A percentile compares a stretch with the other conserved stretches of the same genome.
These are phyloP conservation scores for Alloteropsis semialata DNA, from an alignment of 176 grass and related monocot genomes.

Conservation along the genomic window DNA sequence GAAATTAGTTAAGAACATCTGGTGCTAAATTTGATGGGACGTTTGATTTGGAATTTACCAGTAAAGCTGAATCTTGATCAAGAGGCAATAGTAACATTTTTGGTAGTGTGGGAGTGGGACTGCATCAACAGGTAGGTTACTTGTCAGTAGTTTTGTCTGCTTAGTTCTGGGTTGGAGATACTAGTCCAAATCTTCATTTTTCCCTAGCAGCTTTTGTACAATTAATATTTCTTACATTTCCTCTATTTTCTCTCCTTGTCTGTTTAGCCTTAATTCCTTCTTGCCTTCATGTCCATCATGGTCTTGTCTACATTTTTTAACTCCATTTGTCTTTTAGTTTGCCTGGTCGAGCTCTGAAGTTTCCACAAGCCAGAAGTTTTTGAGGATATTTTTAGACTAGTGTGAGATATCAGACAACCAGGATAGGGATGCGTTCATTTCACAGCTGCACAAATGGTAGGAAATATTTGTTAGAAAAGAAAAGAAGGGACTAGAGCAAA, in stretches of 20 bases:
- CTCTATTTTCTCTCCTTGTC: not conserved
- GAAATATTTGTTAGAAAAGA: not conserved
- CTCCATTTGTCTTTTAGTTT: conserved; percentile 1
- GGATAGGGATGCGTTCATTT: not conserved
- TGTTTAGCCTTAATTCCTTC: not conserved
- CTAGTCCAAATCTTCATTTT: not conserved
- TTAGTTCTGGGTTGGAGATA: not conserved
- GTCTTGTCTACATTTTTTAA: conserved; percentile 9
- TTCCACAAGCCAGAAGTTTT: not conserved
- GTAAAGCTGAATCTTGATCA: not conserved
- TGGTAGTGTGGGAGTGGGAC: not conserved
- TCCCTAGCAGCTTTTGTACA: not conserved
- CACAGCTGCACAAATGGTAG: not conserved
- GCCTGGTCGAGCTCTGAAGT: not conserved
- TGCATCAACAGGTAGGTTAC: not conserved
- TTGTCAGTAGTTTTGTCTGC: not conserved
- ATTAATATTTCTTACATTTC: not conserved
- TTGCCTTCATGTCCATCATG: not conserved
- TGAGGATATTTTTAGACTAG: not conserved
- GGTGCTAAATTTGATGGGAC: not conserved
- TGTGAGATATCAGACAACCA: not conserved
- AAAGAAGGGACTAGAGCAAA: no score
- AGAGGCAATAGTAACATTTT: not conserved
- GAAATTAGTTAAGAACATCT: not conserved
- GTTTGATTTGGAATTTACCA: not conserved